Evolutionary conservation across 768 basidiomycete genomes (phyloP).

Genomic region (Boletellus ananiceps): DNA sequence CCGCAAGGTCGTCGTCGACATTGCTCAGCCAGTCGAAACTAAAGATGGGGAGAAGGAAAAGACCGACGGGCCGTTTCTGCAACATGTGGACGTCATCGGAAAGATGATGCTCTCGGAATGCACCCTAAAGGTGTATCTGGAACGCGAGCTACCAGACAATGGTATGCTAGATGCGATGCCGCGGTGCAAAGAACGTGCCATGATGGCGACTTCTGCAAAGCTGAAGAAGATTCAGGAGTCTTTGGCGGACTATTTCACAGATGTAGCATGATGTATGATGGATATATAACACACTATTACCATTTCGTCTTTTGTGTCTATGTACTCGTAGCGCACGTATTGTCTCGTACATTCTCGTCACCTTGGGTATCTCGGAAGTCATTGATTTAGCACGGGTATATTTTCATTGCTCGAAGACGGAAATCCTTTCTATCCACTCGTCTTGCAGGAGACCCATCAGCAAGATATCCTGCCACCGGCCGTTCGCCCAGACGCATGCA

Average conservation of each 20-base stretch:
- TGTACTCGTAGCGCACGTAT: too few relatives aligned
- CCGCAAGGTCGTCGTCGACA: neutral
- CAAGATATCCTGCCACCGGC: constrained; percentile 36
- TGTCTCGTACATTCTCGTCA: neutral
- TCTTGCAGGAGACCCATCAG: constrained; percentile 38
- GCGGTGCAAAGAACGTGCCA: constrained; percentile 41
- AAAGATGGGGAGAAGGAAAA: neutral
- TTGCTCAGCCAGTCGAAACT: neutral
- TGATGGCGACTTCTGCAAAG: constrained; percentile 40
- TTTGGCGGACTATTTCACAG: constrained; percentile 44
- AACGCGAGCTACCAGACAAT: constrained; percentile 37
- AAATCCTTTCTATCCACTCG: constrained; percentile 33
- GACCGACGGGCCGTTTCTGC: constrained; percentile 24
- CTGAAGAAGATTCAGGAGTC: constrained; percentile 45
- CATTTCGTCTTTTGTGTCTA: too few relatives aligned
- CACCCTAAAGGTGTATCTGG: constrained; percentile 42
- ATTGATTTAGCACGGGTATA: neutral
- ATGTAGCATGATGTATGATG: constrained; percentile 30
- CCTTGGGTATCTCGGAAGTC: constrained; percentile 7
- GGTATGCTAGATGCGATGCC: constrained; percentile 41
- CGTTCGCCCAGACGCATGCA: constrained; percentile 33
- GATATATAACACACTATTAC: too few relatives aligned
- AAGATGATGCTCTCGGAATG: constrained; percentile 46
- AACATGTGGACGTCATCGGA: constrained; percentile 42
- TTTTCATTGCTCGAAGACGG: constrained; percentile 17